Evolutionary conservation across 106 monocot genomes (phyloP).

Genomic region (Dactylorhiza incarnata): DNA sequence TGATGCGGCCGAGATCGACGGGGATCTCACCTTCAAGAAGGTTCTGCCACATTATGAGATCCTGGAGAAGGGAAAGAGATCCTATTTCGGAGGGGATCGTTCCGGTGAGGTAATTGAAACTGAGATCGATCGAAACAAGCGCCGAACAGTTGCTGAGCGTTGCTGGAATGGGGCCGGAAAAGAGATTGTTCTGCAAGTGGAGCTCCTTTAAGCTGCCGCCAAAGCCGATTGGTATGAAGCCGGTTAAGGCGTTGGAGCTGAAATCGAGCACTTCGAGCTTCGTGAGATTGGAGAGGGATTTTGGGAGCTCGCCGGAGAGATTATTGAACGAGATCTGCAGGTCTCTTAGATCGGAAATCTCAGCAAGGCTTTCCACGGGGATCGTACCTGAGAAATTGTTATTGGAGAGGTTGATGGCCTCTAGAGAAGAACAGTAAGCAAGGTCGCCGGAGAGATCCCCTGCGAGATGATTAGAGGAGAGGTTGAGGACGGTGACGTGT

Average conservation of each 20-base stretch:
- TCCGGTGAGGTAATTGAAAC: conserved; percentile 75
- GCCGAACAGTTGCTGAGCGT: conserved; percentile 54
- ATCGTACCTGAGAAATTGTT: conserved; percentile 73
- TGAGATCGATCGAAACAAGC: conserved; percentile 69
- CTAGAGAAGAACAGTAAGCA: conserved; percentile 27
- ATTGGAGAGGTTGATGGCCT: conserved; percentile 36
- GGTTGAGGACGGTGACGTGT: conserved; percentile 32
- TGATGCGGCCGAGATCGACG: conserved; percentile 24
- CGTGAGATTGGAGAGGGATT: conserved; percentile 25
- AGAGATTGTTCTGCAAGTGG: conserved; percentile 69
- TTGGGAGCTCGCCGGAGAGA: conserved; percentile 31
- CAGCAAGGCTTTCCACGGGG: conserved; percentile 16
- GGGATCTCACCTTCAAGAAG: conserved; percentile 69
- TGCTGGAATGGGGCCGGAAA: conserved; percentile 46
- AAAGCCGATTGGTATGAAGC: conserved; percentile 34
- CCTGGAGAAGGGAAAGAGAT: conserved; percentile 31
- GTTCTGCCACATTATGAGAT: conserved; percentile 93
- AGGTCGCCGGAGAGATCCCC: conserved; percentile 44
- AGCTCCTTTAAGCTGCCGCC: conserved; percentile 31
- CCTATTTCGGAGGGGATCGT: conserved; percentile 51
- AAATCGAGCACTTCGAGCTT: conserved; percentile 55
- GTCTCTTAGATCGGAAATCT: conserved; percentile 19
- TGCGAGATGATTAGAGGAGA: conserved; percentile 61
- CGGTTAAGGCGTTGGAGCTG: conserved; percentile 52
- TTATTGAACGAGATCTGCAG: conserved; percentile 47